These are phyloP conservation scores for Paraphaeosphaeria minitans DNA, from an alignment of 2,329 filamentous ascomycete species.

Conservation along the genomic window DNA sequence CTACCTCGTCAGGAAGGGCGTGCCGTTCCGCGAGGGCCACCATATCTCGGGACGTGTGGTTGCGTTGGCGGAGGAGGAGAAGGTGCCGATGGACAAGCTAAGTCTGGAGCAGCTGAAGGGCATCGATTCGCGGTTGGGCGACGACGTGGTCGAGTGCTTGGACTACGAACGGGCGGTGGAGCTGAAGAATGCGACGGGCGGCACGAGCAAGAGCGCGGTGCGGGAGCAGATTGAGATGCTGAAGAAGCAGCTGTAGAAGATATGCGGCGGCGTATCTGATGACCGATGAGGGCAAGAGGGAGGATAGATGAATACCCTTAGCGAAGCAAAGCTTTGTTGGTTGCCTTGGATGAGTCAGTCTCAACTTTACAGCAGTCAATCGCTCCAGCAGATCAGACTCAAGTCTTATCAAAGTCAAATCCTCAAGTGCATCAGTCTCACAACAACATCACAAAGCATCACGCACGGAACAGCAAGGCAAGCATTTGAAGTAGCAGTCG, in stretches of 20 bases:
- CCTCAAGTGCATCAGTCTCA: no score
- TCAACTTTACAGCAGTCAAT: no score
- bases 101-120: constrained; percentile 68
- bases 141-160: constrained; percentile 73
- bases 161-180: constrained; percentile 86
- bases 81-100: constrained; percentile 72
- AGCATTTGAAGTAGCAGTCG: constrained; percentile 1
- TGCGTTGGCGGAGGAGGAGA: constrained; percentile 70
- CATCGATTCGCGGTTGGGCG: constrained; percentile 71
- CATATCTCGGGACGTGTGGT: constrained; percentile 77
- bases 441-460: no score
- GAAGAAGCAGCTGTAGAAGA: constrained; percentile 48
- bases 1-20: constrained; percentile 67
- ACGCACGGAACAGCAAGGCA: background rate
- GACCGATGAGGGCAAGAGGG: background rate
- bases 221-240: constrained; percentile 65
- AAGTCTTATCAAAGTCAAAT: no score
- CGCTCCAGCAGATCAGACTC: no score
- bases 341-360: no score
- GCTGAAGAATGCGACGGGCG: constrained; percentile 75
- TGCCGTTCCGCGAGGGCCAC: constrained; percentile 81
- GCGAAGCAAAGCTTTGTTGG: no score
- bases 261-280: background rate
- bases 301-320: constrained; percentile 5
- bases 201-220: constrained; percentile 74